phyloP scores from a whole-genome alignment of 768 basidiomycete genomes.

The Grammothele lineata region DNA sequence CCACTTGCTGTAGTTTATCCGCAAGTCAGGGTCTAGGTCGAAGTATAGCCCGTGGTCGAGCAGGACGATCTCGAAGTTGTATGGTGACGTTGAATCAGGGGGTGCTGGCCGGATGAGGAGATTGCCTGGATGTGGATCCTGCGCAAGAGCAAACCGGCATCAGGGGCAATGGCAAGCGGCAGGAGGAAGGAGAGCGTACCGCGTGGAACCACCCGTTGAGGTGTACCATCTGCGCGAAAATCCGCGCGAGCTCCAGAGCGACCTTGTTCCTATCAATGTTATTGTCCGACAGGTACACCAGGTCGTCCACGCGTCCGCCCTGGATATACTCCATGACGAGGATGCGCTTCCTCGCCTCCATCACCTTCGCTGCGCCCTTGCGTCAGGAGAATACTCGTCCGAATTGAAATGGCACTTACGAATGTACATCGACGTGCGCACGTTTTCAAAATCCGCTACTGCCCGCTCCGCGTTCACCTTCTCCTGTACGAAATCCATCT shows the following conservation, averaged over 20 bases:
- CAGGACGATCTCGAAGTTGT: conserved; percentile 94
- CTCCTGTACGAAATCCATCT: conserved; percentile 94
- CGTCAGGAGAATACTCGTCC: neutral
- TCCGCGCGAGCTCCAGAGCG: conserved; percentile 81
- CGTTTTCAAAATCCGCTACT: conserved; percentile 59
- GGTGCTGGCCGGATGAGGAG: conserved; percentile 81
- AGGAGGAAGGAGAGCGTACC: conserved; percentile 37
- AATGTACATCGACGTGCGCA: conserved; percentile 82
- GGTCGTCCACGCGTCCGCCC: conserved; percentile 85
- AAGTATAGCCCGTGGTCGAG: conserved; percentile 95
- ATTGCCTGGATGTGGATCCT: conserved; percentile 94
- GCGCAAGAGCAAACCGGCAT: conserved; percentile 13
- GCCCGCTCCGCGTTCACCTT: conserved; percentile 79
- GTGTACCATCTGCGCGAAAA: conserved; percentile 96
- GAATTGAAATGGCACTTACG: conserved; percentile 33
- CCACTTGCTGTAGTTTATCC: conserved; percentile 81
- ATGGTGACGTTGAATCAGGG: conserved; percentile 61
- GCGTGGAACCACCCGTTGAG: conserved; percentile 89
- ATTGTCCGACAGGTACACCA: conserved; percentile 74
- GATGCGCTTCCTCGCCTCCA: conserved; percentile 77
- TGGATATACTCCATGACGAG: conserved; percentile 94
- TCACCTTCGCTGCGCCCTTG: conserved; percentile 46
- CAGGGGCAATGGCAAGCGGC: neutral
- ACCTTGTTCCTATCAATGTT: conserved; percentile 93
- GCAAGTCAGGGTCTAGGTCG: conserved; percentile 74